Conservation (phyloP, 1,284 basidiomycete species). For the Bjerkandera adusta region DNA sequence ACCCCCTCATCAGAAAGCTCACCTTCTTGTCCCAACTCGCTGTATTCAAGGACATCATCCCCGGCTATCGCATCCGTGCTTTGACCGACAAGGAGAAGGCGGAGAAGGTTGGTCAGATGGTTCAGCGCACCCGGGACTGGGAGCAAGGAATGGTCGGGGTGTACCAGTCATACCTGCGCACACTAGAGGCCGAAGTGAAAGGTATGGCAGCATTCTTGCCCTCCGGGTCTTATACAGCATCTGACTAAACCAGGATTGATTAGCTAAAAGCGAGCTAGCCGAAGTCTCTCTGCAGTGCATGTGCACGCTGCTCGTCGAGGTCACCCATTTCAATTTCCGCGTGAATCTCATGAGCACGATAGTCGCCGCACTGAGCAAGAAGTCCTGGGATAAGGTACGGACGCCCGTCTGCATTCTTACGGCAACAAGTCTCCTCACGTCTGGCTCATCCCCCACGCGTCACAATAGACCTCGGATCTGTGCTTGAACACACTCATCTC, state of each 20-base stretch:
- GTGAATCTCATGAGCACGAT: slow-evolving; percentile 90
- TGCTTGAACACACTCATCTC: slow-evolving; percentile 80
- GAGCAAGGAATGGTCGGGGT: slow-evolving; percentile 92
- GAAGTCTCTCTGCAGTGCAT: slow-evolving; percentile 80
- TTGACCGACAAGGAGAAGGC: slow-evolving; percentile 89
- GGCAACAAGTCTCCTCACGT: slow-evolving; percentile 10
- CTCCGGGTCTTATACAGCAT: not conserved
- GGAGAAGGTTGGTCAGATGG: slow-evolving; percentile 95
- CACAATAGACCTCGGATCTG: slow-evolving; percentile 68
- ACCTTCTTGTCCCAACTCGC: slow-evolving; percentile 91
- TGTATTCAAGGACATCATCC: slow-evolving; percentile 95
- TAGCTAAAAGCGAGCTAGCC: slow-evolving; percentile 73
- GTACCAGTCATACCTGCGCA: slow-evolving; percentile 88
- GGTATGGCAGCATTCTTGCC: slow-evolving; percentile 43
- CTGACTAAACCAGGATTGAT: slow-evolving; percentile 23
- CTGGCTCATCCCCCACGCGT: not conserved
- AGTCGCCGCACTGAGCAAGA: slow-evolving; percentile 81
- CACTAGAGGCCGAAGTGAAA: slow-evolving; percentile 86
- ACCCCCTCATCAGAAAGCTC: slow-evolving; percentile 81
- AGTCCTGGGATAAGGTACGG: slow-evolving; percentile 84
- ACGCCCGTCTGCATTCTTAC: slow-evolving; percentile 6
- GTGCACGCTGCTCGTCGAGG: slow-evolving; percentile 80
- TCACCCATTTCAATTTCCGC: slow-evolving; percentile 97
- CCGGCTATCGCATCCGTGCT: slow-evolving; percentile 86
- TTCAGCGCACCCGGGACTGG: slow-evolving; percentile 88